These are phyloP conservation scores for Marasmius fiardii DNA, from an alignment of 1,284 basidiomycete species.

Conservation along the genomic window DNA sequence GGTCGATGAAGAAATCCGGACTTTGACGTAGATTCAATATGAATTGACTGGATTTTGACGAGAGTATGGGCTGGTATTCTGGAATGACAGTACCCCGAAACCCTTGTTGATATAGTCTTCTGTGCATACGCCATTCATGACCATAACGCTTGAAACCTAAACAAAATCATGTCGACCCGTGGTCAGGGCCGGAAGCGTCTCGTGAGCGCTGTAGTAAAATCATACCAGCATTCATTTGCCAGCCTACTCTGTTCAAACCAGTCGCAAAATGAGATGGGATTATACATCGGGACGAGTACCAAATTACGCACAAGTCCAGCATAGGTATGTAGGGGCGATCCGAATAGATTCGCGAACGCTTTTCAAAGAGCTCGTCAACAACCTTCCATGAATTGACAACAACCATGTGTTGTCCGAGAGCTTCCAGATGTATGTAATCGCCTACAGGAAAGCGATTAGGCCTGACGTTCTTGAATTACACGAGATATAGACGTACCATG, in stretches of 20 bases:
- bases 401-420: not conserved
- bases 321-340: not conserved
- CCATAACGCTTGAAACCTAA: slow-evolving; percentile 32
- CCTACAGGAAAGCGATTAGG: too few relatives aligned
- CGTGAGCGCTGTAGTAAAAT: too few relatives aligned
- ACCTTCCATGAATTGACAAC: not conserved
- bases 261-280: too few relatives aligned
- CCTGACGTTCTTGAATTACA: too few relatives aligned
- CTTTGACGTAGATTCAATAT: not conserved
- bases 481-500: too few relatives aligned
- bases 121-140: slow-evolving; percentile 35
- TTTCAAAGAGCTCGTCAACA: not conserved
- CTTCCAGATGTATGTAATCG: not conserved
- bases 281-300: too few relatives aligned
- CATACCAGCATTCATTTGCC: too few relatives aligned
- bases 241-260: too few relatives aligned
- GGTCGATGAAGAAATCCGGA: slow-evolving; percentile 16
- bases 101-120: slow-evolving; percentile 33
- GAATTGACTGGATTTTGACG: slow-evolving; percentile 20
- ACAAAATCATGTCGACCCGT: slow-evolving; percentile 34
- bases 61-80: slow-evolving; percentile 28
- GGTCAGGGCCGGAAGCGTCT: too few relatives aligned
- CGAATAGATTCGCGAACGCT: not conserved
- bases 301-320: not conserved
- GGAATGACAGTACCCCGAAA: slow-evolving; percentile 22